Evolutionary conservation across 2,329 filamentous ascomycete genomes (phyloP).

Genomic region (Emergomyces orientalis): DNA sequence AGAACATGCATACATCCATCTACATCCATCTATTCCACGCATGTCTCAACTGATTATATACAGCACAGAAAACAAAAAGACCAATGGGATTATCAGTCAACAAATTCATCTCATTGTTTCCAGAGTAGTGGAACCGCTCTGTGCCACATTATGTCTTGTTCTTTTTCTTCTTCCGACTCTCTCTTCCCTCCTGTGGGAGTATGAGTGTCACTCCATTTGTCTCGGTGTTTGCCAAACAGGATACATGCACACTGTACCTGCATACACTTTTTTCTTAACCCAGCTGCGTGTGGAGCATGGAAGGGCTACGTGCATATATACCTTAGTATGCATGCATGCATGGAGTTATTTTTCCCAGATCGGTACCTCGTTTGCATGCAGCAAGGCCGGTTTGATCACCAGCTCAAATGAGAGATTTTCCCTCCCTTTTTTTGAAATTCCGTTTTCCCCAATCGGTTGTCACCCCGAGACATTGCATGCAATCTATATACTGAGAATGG

Average conservation of each 20-base stretch:
- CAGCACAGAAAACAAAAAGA: no score
- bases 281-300: background rate
- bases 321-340: background rate
- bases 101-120: no score
- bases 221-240: background rate
- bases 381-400: no score
- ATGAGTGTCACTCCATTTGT: background rate
- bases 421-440: background rate
- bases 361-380: background rate
- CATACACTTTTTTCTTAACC: background rate
- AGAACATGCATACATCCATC: no score
- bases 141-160: background rate
- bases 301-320: background rate
- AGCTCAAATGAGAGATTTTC: background rate
- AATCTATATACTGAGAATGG: no score
- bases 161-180: background rate
- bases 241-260: background rate
- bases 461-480: background rate
- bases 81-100: no score
- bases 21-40: no score
- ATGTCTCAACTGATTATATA: no score
- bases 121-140: background rate
- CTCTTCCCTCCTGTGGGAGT: background rate
- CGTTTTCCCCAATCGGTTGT: background rate
- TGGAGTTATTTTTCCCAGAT: background rate